Evolutionary conservation across 148 eudicot species (phyloP).

Genomic region (Silene latifolia): DNA sequence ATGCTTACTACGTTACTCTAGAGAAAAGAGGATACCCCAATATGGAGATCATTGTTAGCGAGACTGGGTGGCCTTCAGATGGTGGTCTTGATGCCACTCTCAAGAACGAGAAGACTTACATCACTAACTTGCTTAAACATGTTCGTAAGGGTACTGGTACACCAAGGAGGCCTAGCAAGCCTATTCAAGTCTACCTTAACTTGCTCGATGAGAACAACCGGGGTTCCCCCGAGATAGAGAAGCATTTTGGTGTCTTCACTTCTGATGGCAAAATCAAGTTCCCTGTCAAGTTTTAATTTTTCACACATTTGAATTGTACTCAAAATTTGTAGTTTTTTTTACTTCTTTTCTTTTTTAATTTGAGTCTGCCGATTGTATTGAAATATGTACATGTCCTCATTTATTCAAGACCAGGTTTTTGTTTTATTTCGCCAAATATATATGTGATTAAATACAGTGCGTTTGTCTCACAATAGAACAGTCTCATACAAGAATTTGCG

Average conservation of each 20-base stretch:
- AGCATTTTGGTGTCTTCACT: slow-evolving; percentile 48
- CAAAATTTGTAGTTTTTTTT: slow-evolving; percentile 8
- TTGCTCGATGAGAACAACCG: slow-evolving; percentile 57
- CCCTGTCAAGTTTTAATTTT: slow-evolving; percentile 18
- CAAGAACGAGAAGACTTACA: slow-evolving; percentile 43
- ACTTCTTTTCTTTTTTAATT: not conserved
- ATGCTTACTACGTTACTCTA: slow-evolving; percentile 38
- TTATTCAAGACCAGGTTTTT: slow-evolving; percentile 1
- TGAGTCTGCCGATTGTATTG: not conserved
- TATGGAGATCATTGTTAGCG: slow-evolving; percentile 45
- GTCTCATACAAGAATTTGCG: too few relatives aligned
- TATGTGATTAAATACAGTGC: too few relatives aligned
- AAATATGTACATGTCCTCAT: not conserved
- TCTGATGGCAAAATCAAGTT: slow-evolving; percentile 49
- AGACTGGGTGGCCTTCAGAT: slow-evolving; percentile 65
- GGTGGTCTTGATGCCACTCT: slow-evolving; percentile 37
- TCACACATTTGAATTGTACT: not conserved
- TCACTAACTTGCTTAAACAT: slow-evolving; percentile 40
- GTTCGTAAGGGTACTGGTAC: slow-evolving; percentile 52
- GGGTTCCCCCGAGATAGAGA: slow-evolving; percentile 41
- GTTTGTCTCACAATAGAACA: too few relatives aligned
- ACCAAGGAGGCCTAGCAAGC: slow-evolving; percentile 41
- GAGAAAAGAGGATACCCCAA: slow-evolving; percentile 33
- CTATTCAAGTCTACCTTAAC: slow-evolving; percentile 45
- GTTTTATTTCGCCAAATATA: too few relatives aligned